phyloP scores from a whole-genome alignment of 2,329 filamentous ascomycete species.

The Cercospora nicotianae region DNA sequence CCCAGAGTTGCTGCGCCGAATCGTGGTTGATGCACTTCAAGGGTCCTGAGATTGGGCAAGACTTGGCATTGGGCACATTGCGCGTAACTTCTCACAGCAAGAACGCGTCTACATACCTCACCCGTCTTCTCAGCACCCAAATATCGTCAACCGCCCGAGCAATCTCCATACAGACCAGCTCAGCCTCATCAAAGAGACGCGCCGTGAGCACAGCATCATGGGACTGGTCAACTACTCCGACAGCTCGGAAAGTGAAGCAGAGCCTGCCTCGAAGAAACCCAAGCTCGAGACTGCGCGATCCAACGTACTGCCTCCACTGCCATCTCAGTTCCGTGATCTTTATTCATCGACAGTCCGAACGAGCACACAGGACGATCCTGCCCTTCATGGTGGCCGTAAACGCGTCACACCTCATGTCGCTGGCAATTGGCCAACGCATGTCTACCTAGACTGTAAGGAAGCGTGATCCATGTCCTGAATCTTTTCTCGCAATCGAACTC shows the following conservation, averaged over 20 bases:
- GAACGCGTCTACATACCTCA: not conserved
- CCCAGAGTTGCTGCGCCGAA: not conserved
- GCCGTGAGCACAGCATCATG: conserved; percentile 45
- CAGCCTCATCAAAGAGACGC: not conserved
- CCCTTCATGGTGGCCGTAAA: conserved; percentile 80
- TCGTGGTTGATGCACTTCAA: not conserved
- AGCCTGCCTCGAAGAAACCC: conserved; percentile 27
- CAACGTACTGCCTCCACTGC: conserved; percentile 58
- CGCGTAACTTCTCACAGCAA: not conserved
- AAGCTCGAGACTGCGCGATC: conserved; percentile 14
- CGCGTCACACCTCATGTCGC: conserved; percentile 78
- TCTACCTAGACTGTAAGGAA: conserved; percentile 86
- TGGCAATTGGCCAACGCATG: conserved; percentile 89
- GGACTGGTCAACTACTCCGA: conserved; percentile 64
- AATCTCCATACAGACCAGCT: not conserved
- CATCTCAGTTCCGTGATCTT: conserved; percentile 78
- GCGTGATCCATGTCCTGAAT: not conserved
- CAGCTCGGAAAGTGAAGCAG: conserved; percentile 48
- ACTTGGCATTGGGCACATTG: not conserved
- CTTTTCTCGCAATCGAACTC: conserved; percentile 3
- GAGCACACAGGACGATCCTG: conserved; percentile 77
- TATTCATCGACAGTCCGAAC: conserved; percentile 80
- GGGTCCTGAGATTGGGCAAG: not conserved
- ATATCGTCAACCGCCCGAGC: not conserved
- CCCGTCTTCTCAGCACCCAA: not conserved